These are phyloP conservation scores for Fusarium oligoseptatum DNA, from an alignment of 2,329 filamentous ascomycete species.

Conservation along the genomic window DNA sequence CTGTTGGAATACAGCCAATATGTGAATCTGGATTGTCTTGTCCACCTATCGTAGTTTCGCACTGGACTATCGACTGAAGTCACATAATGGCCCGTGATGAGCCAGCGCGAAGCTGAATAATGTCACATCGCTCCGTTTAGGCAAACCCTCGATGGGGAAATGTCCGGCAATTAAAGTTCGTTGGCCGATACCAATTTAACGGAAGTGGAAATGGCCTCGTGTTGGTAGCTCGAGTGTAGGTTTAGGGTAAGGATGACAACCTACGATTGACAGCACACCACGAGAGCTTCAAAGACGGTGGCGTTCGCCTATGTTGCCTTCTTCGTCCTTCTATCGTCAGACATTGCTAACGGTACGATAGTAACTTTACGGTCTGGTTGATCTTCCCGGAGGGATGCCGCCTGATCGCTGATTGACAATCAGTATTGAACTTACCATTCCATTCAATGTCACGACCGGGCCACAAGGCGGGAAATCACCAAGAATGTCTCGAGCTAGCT, in stretches of 20 bases:
- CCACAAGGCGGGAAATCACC: background rate
- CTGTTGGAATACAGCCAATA: background rate
- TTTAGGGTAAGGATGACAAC: conserved; percentile 12
- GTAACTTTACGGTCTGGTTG: background rate
- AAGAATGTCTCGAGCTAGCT: background rate
- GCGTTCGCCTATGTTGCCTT: background rate
- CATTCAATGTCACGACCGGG: background rate
- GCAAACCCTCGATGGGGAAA: background rate
- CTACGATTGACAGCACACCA: background rate
- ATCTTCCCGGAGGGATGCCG: background rate
- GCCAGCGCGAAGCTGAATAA: background rate
- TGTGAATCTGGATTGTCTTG: background rate
- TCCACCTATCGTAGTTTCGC: background rate
- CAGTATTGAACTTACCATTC: background rate
- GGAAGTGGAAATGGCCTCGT: conserved; percentile 11
- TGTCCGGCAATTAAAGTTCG: background rate
- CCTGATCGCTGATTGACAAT: background rate
- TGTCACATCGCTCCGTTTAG: conserved; percentile 21
- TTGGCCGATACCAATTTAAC: background rate
- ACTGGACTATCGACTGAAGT: background rate
- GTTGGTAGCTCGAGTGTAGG: background rate
- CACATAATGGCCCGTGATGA: background rate
- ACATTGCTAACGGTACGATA: background rate
- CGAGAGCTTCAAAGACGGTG: background rate
- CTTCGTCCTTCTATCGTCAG: background rate